Evolutionary conservation across 225 moss, liverwort and hornwort species (phyloP).

Genomic region (Pseudisothecium myosuroides): DNA sequence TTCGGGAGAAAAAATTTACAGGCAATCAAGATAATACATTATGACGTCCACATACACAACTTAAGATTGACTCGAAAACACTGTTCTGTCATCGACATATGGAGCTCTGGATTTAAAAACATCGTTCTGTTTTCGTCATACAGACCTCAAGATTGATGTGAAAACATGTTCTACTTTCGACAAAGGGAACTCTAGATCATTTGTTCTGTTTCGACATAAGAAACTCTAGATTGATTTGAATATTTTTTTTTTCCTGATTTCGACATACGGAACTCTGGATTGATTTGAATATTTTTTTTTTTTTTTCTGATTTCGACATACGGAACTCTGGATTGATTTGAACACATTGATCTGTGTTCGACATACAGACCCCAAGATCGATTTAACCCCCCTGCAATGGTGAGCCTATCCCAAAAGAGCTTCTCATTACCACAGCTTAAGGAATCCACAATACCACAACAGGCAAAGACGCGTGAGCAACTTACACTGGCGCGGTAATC

Average conservation of each 20-base stretch:
- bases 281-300: background rate
- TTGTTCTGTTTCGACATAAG: background rate
- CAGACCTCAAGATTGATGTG: background rate
- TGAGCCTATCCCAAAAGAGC: background rate
- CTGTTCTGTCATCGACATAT: background rate
- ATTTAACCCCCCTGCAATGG: background rate
- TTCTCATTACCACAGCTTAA: background rate
- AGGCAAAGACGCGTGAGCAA: background rate
- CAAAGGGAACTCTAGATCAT: no score
- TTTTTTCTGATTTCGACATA: background rate
- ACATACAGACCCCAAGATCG: background rate
- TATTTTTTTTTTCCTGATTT: no score
- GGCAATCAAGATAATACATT: background rate
- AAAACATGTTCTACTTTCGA: no score
- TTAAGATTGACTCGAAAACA: background rate
- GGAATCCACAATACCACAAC: background rate
- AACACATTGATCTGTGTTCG: background rate
- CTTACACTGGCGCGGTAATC: constrained; percentile 66
- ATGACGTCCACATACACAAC: background rate
- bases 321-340: background rate
- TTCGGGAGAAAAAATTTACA: background rate
- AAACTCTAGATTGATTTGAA: no score
- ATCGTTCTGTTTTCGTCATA: background rate
- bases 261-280: background rate
- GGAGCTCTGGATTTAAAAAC: background rate